Evolutionary conservation across 2,329 filamentous ascomycete genomes (phyloP).

Genomic region (Microdochium bolleyi): DNA sequence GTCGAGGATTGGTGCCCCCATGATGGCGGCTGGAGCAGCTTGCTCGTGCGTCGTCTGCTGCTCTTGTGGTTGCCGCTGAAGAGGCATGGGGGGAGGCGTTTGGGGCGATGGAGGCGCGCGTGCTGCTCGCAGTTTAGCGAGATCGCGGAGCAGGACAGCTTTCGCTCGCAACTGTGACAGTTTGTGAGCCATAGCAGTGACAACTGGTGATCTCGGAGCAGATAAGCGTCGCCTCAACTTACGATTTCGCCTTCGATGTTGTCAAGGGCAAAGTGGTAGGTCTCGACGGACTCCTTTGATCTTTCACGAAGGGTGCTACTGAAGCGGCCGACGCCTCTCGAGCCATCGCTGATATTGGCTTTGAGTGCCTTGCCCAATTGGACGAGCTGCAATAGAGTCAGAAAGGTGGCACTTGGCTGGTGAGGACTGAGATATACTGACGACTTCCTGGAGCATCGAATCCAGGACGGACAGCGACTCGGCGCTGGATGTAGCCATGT

Average conservation of each 20-base stretch:
- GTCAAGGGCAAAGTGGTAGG: constrained; percentile 46
- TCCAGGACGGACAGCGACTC: constrained; percentile 28
- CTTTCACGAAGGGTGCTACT: constrained; percentile 19
- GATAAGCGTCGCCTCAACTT: constrained; percentile 15
- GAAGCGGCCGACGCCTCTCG: constrained; percentile 24
- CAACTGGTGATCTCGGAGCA: not conserved
- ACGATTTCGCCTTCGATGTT: constrained; percentile 51
- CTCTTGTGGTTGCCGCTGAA: constrained; percentile 6
- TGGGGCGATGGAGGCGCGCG: constrained; percentile 12
- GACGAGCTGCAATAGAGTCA: constrained; percentile 35
- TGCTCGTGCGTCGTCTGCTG: constrained; percentile 8
- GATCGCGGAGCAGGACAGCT: constrained; percentile 45
- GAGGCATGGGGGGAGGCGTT: constrained; percentile 4
- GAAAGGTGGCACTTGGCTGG: constrained; percentile 2
- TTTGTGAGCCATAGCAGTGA: not conserved
- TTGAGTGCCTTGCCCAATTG: constrained; percentile 51
- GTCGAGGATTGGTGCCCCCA: constrained; percentile 23
- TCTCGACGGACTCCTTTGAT: constrained; percentile 28
- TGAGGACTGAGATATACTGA: constrained; percentile 22
- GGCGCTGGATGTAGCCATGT: not conserved
- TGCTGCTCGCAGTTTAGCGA: constrained; percentile 30
- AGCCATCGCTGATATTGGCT: constrained; percentile 35
- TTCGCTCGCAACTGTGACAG: constrained; percentile 38
- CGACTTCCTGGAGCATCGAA: constrained; percentile 45
- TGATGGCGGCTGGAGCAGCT: constrained; percentile 11